phyloP scores from a whole-genome alignment of 73 alveolate genomes.

The Paramecium sonneborni region DNA sequence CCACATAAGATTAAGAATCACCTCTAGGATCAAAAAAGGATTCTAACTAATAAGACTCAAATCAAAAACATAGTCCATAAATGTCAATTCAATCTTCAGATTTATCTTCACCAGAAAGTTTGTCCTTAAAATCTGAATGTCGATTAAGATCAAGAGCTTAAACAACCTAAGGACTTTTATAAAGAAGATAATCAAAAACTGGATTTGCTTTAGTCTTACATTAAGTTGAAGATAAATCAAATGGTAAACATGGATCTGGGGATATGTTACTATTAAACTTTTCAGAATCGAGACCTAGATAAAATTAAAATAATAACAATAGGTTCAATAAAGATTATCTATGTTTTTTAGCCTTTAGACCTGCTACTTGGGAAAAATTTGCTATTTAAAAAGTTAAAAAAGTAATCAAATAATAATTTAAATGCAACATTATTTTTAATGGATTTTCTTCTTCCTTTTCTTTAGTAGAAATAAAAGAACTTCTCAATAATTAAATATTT shows the following conservation, averaged over 20 bases:
- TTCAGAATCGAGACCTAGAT: background rate
- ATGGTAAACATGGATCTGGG: background rate
- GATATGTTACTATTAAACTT: background rate
- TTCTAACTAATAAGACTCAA: background rate
- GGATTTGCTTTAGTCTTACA: background rate
- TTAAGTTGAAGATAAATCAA: background rate
- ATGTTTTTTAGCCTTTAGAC: slow-evolving; percentile 20
- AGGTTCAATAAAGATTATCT: background rate
- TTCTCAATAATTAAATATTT: background rate
- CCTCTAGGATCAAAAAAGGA: background rate
- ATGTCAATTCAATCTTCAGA: background rate
- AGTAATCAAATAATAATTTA: background rate
- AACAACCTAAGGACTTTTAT: background rate
- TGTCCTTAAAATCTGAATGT: background rate
- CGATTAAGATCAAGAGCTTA: background rate
- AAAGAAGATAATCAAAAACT: background rate
- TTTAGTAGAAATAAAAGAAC: background rate
- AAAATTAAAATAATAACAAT: background rate
- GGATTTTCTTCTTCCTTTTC: slow-evolving; percentile 7
- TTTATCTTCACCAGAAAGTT: background rate
- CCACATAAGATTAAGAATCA: background rate
- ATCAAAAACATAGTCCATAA: background rate
- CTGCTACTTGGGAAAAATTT: slow-evolving; percentile 1
- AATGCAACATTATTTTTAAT: background rate
- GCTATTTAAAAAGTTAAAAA: background rate